Evolutionary conservation across 1,284 basidiomycete species (phyloP).

Genomic region (Bondarzewia mesenterica): DNA sequence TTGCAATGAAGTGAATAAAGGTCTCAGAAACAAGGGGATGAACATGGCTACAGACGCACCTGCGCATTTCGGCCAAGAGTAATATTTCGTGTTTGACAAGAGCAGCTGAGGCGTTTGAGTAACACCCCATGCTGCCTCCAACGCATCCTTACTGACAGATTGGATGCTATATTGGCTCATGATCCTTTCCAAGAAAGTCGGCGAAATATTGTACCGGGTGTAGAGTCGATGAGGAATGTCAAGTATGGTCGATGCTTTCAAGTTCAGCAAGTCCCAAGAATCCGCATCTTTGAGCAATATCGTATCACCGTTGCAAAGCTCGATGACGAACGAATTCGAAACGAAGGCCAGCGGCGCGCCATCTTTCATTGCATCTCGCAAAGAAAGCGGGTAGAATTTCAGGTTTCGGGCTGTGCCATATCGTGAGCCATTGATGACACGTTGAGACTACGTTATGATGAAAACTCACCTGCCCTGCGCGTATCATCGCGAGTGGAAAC

Average conservation of each 20-base stretch:
- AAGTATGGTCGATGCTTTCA: constrained; percentile 18
- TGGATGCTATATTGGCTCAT: constrained; percentile 27
- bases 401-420: constrained; percentile 25
- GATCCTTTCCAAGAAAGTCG: constrained; percentile 15
- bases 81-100: constrained; percentile 30
- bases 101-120: constrained; percentile 19
- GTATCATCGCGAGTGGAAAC: constrained; percentile 2
- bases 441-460: not conserved
- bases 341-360: constrained; percentile 22
- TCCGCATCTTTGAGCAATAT: constrained; percentile 20
- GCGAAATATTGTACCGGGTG: constrained; percentile 22
- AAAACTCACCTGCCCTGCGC: constrained; percentile 14
- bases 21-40: no score
- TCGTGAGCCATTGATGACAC: not conserved
- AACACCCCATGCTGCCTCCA: constrained; percentile 22
- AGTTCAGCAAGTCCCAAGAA: constrained; percentile 27
- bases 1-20: constrained; percentile 15
- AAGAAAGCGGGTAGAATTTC: constrained; percentile 32
- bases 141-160: constrained; percentile 26
- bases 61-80: constrained; percentile 42
- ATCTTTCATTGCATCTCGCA: constrained; percentile 22
- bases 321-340: constrained; percentile 21
- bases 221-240: constrained; percentile 21
- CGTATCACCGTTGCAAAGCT: constrained; percentile 14
- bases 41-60: constrained; percentile 19